Evolutionary conservation across 1,284 basidiomycete genomes (phyloP), one percentile per base, ranked within the genome.

Genomic region (Papiliotrema fonsecae): DNA sequence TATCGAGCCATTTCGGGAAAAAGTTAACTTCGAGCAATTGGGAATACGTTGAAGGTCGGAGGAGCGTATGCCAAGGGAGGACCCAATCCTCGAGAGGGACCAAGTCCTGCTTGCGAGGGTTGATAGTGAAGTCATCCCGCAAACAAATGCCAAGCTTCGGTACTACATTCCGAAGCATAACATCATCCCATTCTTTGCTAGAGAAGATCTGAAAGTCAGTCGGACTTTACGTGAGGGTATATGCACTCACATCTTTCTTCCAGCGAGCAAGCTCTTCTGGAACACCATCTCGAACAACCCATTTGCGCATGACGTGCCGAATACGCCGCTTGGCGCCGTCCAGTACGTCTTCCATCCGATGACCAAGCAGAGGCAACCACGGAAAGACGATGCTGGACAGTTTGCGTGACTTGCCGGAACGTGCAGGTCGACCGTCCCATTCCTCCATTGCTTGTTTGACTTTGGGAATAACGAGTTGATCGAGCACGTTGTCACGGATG

Each of bases 401-500:
- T 1, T 87, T 76, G 45, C 78, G 79, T 16, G 56, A 50, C 34
- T 54, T 60, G 7, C 53, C 41, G 7, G 52, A 24, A 42, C 54
- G 57, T 6, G 48, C 45, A 11, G 49, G 51, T 58, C 81, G 81
- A 4, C 82, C 76, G 61, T 78, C 85, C 91, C 94, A 97, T 28
- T 87, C 82, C 4, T 82, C 78, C n/a, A 98, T 81, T 1, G 89
- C 83, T 46, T 84, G 82, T 36, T 83, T 80, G 2, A 99, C 79
- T 71, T 97, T 97, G 1, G 96, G 96, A 16, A 98, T 75, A 36
- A 98, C 79, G 25, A 99, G 83, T 70, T 99, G 96, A 64, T 97
- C 91, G 49, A 97, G 80, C 50, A 98, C 77, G 67, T 98, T 99
- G 75, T 98, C 94, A 38, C 82, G 82, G 54, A 98, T 84, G 73